A percentile compares a stretch with the other conserved stretches of the same genome.
Evolutionary conservation across 2,329 filamentous ascomycete genomes (phyloP).

Genomic region (Fonsecaea multimorphosa): DNA sequence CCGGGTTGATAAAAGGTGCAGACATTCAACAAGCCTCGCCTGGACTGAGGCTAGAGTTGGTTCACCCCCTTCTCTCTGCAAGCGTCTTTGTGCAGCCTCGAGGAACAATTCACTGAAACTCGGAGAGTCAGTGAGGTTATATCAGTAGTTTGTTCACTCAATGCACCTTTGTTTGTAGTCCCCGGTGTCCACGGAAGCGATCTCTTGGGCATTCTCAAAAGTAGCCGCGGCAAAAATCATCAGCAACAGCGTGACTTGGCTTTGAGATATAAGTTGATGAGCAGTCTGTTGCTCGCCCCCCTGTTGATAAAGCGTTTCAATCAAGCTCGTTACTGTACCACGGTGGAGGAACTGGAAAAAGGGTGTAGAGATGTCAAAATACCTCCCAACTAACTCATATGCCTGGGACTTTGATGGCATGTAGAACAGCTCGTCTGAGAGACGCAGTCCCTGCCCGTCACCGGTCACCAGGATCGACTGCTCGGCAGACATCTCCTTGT

Average conservation of each 20-base stretch:
- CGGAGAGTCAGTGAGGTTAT: neutral
- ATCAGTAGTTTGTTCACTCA: neutral
- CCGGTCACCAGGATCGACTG: neutral
- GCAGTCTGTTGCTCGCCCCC: neutral
- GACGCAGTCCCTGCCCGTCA: neutral
- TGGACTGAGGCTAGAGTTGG: constrained; percentile 4
- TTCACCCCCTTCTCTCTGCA: neutral
- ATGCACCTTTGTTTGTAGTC: neutral
- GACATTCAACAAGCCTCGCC: constrained; percentile 9
- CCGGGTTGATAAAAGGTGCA: neutral
- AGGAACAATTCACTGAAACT: neutral
- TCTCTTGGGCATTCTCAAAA: neutral
- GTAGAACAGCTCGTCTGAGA: neutral
- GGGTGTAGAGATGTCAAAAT: neutral
- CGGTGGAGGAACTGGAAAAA: constrained; percentile 7
- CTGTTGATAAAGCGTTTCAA: neutral
- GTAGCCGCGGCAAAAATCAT: constrained; percentile 8
- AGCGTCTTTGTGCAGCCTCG: constrained; percentile 7
- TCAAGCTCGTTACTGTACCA: neutral
- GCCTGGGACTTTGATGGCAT: neutral
- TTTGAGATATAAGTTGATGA: neutral
- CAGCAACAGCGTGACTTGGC: neutral
- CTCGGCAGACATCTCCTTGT: neutral
- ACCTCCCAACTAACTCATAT: neutral
- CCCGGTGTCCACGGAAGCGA: neutral